Base-by-base conservation (phyloP, 139 green algal species). In the Coccomyxa sp. region DNA sequence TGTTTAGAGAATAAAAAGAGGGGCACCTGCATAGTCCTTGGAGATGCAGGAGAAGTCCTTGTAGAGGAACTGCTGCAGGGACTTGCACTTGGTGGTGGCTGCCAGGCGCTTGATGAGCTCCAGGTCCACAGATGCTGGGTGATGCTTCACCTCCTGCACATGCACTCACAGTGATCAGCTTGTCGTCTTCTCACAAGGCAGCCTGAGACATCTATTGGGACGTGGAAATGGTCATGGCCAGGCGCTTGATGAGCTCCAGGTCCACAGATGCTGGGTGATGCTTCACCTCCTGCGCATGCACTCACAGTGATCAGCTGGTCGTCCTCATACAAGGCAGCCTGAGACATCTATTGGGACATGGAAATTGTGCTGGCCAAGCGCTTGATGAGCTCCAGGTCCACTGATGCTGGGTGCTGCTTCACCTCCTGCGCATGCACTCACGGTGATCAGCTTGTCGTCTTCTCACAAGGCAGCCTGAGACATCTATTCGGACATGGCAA, bases 361-460 rank as follows among this genome's bases (percentile, higher is more conserved):
- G 81, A 37, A 2, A 64, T 71, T 37, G 89, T 95, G 71, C 82
- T 76, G 5, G 73, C 78, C 40, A 98, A 88, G 2, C 89, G 87
- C 88, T 98, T 97, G 64, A 99, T 83, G 18, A 98, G 92, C 90
- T 97, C 90, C 79, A 98, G 86, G 81, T 99, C 94, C 37, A 98
- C 93, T 4, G 88, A 93, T 27, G 89, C 89, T 73, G 94, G 94
- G 84, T 97, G 94, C 86, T 96, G 89, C 84, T 96, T 93, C 68
- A 83, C 91, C 39, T 82, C 87, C 88, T 90, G 83, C 38, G 31
- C 24, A 37, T n/a, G n/a, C n/a, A n/a, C n/a, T n/a, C n/a, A n/a
- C n/a, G n/a, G n/a, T n/a, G n/a, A n/a, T n/a, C n/a, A n/a, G n/a
- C n/a, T n/a, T n/a, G n/a, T n/a, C n/a, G n/a, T n/a, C n/a, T n/a